These are phyloP conservation scores for Yamadazyma friedrichii DNA, from an alignment of 1,139 yeast genomes.

Conservation along the genomic window DNA sequence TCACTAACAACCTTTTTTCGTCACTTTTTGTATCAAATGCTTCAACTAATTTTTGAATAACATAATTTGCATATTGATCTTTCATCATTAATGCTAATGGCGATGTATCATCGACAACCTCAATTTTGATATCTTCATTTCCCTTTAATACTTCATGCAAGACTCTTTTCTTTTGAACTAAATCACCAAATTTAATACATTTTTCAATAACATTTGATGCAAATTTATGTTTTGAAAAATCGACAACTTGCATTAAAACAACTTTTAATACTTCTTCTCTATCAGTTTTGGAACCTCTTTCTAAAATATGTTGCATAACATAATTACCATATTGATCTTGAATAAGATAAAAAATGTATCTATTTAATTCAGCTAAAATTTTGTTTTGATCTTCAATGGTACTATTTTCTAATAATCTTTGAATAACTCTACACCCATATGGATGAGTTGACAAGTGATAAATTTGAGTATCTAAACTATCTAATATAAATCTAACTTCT, in stretches of 20 bases:
- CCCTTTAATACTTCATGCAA: slow-evolving; percentile 61
- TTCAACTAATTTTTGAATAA: slow-evolving; percentile 89
- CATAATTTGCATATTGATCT: slow-evolving; percentile 97
- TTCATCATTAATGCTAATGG: slow-evolving; percentile 87
- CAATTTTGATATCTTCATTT: slow-evolving; percentile 41
- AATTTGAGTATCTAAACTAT: slow-evolving; percentile 73
- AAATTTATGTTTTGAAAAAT: slow-evolving; percentile 89
- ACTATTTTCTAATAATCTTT: slow-evolving; percentile 80
- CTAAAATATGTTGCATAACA: slow-evolving; percentile 92
- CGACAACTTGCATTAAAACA: slow-evolving; percentile 62
- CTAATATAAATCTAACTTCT: slow-evolving; percentile 67
- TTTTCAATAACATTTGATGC: slow-evolving; percentile 98
- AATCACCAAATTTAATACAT: slow-evolving; percentile 74
- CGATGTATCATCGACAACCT: slow-evolving; percentile 54
- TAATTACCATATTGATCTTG: slow-evolving; percentile 98
- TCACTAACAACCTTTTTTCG: slow-evolving; percentile 61
- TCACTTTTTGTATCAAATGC: slow-evolving; percentile 63
- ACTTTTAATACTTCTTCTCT: slow-evolving; percentile 41
- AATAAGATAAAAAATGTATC: slow-evolving; percentile 72
- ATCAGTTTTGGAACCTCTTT: slow-evolving; percentile 60
- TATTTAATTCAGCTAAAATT: slow-evolving; percentile 68
- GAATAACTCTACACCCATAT: slow-evolving; percentile 96
- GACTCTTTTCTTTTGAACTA: slow-evolving; percentile 59
- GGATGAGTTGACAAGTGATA: slow-evolving; percentile 92
- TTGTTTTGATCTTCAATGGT: slow-evolving; percentile 60